Percentiles rank a stretch among this genome's conserved stretches.
These are phyloP conservation scores for Samsoniella hepiali DNA, from an alignment of 2,329 filamentous ascomycete genomes.

Conservation along the genomic window DNA sequence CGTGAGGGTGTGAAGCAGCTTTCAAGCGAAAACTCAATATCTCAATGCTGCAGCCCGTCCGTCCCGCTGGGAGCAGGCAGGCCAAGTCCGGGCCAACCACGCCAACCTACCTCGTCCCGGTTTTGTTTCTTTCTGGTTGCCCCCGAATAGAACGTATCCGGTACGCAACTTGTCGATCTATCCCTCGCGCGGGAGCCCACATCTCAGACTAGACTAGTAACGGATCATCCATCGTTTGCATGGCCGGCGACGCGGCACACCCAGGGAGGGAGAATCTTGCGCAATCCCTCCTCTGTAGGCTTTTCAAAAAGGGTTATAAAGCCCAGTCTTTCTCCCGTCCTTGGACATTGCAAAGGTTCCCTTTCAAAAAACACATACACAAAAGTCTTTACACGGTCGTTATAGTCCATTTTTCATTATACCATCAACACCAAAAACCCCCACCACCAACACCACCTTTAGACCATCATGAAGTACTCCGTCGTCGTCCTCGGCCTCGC, in stretches of 20 bases:
- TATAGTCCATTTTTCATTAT: neutral
- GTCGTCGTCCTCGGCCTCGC: slow-evolving; percentile 16
- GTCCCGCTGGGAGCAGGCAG: neutral
- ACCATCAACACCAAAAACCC: neutral
- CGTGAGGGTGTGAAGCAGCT: slow-evolving; percentile 2
- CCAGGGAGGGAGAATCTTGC: neutral
- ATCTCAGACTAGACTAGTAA: slow-evolving; percentile 4
- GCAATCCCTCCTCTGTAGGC: neutral
- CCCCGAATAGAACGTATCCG: neutral
- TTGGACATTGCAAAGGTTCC: neutral
- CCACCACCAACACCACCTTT: neutral
- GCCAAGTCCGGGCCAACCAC: neutral
- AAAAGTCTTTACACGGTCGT: neutral
- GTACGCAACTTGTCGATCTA: slow-evolving; percentile 2
- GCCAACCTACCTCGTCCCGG: neutral
- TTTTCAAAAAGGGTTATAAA: slow-evolving; percentile 3
- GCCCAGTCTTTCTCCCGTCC: neutral
- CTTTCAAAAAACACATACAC: neutral
- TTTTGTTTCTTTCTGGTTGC: neutral
- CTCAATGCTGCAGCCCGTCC: neutral
- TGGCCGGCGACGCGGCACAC: neutral
- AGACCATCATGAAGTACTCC: slow-evolving; percentile 17
- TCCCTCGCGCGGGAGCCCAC: neutral
- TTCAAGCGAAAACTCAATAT: neutral
- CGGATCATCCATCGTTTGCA: slow-evolving; percentile 8